phyloP scores from a whole-genome alignment of 2,329 filamentous ascomycete species.

The Metarhizium sp. region DNA sequence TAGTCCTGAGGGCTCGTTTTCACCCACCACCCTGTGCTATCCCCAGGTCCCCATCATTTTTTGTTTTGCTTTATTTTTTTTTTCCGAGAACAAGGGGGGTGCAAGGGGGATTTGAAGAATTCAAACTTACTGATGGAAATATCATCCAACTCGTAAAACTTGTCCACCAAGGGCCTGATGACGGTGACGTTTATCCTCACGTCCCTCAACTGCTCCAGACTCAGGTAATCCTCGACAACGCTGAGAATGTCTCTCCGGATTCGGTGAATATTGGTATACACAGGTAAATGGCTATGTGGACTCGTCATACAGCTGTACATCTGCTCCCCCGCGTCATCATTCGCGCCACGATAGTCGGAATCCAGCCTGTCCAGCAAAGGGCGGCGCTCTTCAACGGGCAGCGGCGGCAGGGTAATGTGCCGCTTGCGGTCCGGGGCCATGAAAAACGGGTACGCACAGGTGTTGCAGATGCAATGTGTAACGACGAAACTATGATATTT shows the following conservation, averaged over 20 bases:
- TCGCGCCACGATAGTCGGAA: slow-evolving; percentile 18
- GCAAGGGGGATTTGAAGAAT: not conserved
- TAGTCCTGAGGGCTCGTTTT: not conserved
- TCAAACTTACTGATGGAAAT: slow-evolving; percentile 57
- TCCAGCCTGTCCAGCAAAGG: slow-evolving; percentile 25
- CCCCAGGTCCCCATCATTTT: too few relatives aligned
- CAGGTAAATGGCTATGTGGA: slow-evolving; percentile 53
- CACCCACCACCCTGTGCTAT: too few relatives aligned
- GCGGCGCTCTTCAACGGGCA: slow-evolving; percentile 20
- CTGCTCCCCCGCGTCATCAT: slow-evolving; percentile 19
- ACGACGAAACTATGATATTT: not conserved
- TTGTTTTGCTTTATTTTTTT: too few relatives aligned
- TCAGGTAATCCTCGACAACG: slow-evolving; percentile 55
- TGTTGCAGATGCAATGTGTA: not conserved
- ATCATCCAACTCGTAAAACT: slow-evolving; percentile 69
- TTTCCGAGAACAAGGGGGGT: too few relatives aligned
- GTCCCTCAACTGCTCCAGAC: slow-evolving; percentile 67
- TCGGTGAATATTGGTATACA: slow-evolving; percentile 71
- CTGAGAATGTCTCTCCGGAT: slow-evolving; percentile 55
- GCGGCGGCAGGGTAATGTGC: slow-evolving; percentile 21
- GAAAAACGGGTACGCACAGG: not conserved
- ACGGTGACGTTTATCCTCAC: slow-evolving; percentile 75
- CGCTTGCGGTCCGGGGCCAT: slow-evolving; percentile 15
- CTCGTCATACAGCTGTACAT: slow-evolving; percentile 47
- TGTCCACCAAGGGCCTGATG: slow-evolving; percentile 73